phyloP scores from a whole-genome alignment of 495 filamentous ascomycete species.

The Tuber aestivum region DNA sequence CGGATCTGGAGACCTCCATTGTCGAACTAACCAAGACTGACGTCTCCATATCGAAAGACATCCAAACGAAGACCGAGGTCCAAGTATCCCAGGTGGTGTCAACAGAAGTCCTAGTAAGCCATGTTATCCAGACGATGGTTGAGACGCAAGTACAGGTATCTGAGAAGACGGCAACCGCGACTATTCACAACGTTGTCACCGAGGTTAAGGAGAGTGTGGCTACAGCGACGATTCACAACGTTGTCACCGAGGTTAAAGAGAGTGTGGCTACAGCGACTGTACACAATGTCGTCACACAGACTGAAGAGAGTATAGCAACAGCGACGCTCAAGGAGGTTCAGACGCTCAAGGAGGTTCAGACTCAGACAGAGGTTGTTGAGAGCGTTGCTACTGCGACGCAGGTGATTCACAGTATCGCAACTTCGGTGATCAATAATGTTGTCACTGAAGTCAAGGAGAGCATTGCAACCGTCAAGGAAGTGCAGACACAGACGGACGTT shows the following conservation, averaged over 20 bases:
- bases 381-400: constrained; percentile 8
- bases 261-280: not conserved
- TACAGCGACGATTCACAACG: not conserved
- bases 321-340: not conserved
- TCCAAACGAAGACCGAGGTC: constrained; percentile 31
- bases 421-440: constrained; percentile 3
- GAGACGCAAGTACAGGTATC: constrained; percentile 32
- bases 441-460: constrained; percentile 22
- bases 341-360: not conserved
- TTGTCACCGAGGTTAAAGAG: not conserved
- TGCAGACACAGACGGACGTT: constrained; percentile 22
- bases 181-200: constrained; percentile 6
- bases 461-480: constrained; percentile 16
- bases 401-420: constrained; percentile 14
- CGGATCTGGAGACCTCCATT: constrained; percentile 21
- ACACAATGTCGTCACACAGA: not conserved
- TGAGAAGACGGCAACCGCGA: constrained; percentile 28
- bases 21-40: constrained; percentile 24
- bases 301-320: not conserved
- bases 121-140: constrained; percentile 35
- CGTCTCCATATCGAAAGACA: constrained; percentile 20
- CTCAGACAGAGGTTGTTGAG: not conserved
- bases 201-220: not conserved
- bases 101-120: constrained; percentile 30
- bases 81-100: constrained; percentile 35